A percentile compares a stretch with the other conserved stretches of the same genome.
Evolutionary conservation across 208 protist species (phyloP).

Genomic region (Wallacemonas sp.): DNA sequence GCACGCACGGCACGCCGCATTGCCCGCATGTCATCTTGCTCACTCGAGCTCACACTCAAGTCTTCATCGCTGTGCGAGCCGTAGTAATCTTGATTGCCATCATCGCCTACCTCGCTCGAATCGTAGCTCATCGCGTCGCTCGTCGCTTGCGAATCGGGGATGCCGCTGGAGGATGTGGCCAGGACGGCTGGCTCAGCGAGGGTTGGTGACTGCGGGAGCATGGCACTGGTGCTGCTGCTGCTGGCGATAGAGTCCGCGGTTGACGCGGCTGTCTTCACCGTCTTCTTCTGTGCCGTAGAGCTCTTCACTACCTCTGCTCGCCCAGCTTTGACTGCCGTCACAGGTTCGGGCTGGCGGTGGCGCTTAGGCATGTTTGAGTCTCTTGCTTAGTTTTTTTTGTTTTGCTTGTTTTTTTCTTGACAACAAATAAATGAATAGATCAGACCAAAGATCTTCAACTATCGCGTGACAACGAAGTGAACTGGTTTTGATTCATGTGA

Average conservation of each 20-base stretch:
- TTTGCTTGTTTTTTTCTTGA: slow-evolving; percentile 11
- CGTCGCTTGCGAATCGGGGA: slow-evolving; percentile 9
- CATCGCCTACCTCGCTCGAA: slow-evolving; percentile 46
- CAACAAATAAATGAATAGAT: too few relatives aligned
- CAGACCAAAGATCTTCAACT: too few relatives aligned
- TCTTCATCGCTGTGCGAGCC: slow-evolving; percentile 22
- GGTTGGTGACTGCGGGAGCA: background rate
- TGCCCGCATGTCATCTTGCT: slow-evolving; percentile 25
- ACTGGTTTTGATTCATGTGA: slow-evolving; percentile 14
- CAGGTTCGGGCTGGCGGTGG: slow-evolving; percentile 70
- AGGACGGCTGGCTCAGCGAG: background rate
- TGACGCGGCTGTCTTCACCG: slow-evolving; percentile 5
- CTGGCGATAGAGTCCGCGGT: slow-evolving; percentile 20
- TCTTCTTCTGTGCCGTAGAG: background rate
- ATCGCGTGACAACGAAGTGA: too few relatives aligned
- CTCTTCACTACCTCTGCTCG: background rate
- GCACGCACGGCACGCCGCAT: slow-evolving; percentile 24
- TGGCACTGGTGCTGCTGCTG: slow-evolving; percentile 2
- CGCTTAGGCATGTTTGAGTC: slow-evolving; percentile 56
- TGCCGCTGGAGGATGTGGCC: background rate
- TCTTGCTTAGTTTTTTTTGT: slow-evolving; percentile 8
- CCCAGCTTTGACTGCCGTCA: slow-evolving; percentile 24
- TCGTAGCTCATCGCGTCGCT: slow-evolving; percentile 34
- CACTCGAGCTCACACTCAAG: slow-evolving; percentile 23
- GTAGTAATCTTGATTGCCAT: slow-evolving; percentile 63